These are phyloP conservation scores for Flaveria bidentis DNA, from an alignment of 129 eudicot genomes.

Conservation along the genomic window DNA sequence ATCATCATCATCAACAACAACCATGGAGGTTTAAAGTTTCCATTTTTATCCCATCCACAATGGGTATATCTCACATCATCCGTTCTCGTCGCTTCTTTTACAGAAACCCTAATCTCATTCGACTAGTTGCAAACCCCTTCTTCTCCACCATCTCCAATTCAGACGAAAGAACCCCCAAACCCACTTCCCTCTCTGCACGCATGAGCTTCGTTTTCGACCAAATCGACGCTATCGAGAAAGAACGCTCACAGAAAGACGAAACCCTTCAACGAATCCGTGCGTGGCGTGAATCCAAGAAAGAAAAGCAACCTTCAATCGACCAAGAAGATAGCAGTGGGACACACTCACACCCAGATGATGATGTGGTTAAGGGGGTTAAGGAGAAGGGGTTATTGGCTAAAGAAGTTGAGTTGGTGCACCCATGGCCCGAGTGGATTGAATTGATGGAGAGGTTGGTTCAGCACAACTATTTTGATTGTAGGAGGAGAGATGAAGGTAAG, in stretches of 20 bases:
- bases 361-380: slow-evolving; percentile 24
- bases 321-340: background rate
- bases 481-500: slow-evolving; percentile 73
- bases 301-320: background rate
- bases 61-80: slow-evolving; percentile 52
- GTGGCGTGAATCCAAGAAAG: slow-evolving; percentile 83
- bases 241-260: slow-evolving; percentile 76
- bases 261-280: slow-evolving; percentile 88
- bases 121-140: slow-evolving; percentile 26
- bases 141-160: slow-evolving; percentile 40
- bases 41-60: slow-evolving; percentile 14
- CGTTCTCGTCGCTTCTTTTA: slow-evolving; percentile 31
- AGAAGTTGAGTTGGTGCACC: slow-evolving; percentile 81
- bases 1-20: background rate
- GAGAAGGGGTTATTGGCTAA: slow-evolving; percentile 33
- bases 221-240: slow-evolving; percentile 78
- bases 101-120: slow-evolving; percentile 19
- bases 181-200: slow-evolving; percentile 81
- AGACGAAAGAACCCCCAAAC: slow-evolving; percentile 43
- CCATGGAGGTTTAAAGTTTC: slow-evolving; percentile 21
- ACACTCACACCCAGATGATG: slow-evolving; percentile 4
- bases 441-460: slow-evolving; percentile 89
- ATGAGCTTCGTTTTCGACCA: slow-evolving; percentile 97
- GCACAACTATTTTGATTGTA: slow-evolving; percentile 88
- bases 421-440: slow-evolving; percentile 96